Conservation (phyloP, 495 filamentous ascomycete genomes). For the Aspergillus heteromorphus region DNA sequence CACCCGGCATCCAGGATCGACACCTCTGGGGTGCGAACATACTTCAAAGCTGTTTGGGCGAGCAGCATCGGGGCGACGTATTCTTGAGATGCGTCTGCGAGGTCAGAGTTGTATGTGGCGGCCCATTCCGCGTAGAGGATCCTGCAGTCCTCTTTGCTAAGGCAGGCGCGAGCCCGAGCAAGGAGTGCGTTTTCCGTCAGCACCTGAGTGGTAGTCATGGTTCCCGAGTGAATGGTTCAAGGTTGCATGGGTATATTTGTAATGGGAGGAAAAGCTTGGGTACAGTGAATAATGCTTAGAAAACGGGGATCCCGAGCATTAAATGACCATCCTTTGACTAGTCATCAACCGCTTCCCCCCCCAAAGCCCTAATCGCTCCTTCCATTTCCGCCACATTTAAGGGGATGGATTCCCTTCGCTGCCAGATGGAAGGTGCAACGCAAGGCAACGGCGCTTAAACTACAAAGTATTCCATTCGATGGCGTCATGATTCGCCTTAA, state of each 20-base stretch:
- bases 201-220: constrained; percentile 18
- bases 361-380: no score
- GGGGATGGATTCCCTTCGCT: no score
- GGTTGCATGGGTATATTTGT: neutral
- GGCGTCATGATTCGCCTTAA: no score
- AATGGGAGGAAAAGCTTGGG: neutral
- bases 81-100: constrained; percentile 30
- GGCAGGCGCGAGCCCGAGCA: constrained; percentile 20
- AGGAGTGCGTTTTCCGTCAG: constrained; percentile 21
- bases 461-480: no score
- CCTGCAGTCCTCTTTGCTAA: constrained; percentile 27
- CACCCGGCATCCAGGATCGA: constrained; percentile 44
- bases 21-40: constrained; percentile 14
- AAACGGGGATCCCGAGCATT: no score
- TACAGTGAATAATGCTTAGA: no score
- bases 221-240: neutral
- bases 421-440: no score
- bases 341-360: no score
- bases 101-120: constrained; percentile 36
- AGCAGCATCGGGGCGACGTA: constrained; percentile 37
- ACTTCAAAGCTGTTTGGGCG: constrained; percentile 27
- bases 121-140: constrained; percentile 44
- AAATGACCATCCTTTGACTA: no score
- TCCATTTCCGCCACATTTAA: no score
- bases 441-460: no score